Base-by-base conservation (phyloP, 1,284 basidiomycete species). In the Cryptococcus sp. region DNA sequence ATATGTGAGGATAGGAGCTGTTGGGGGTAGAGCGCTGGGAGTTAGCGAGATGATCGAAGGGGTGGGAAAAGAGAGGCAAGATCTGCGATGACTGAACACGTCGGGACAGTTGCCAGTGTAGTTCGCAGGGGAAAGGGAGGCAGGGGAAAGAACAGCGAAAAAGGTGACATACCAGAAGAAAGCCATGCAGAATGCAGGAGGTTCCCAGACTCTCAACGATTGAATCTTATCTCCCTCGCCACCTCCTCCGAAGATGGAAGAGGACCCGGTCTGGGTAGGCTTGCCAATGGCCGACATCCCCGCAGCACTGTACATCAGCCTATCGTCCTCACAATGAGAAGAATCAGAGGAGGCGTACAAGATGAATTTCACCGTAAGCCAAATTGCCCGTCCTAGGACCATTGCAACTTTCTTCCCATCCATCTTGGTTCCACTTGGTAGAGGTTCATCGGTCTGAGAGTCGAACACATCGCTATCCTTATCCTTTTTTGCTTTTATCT, bases 151-250 rank as follows among this genome's bases (percentile, higher is more conserved):
- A 19, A 31, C 16, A 36, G 32, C 32, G 24, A 23, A 22, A 37
- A 13, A 23, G 21, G 16, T 4, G 40, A 60, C 68, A 41, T 23
- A 73, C 71, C 69, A 72, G 62, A 76, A 76, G 50, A 76, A 74
- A 9, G 69, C 66, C 21, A 74, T 62, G 50, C 66, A 69, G 57
- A 74, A 76, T 24, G 70, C 68, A 36, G 67, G 69, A 7, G 74
- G 73, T 54, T 76, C 73, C 74, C 74, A 76, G 16, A 76, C 67
- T 13, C 59, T 57, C 14, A 76, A 51, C 3, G 57, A 55, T 49
- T 76, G 72, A 39, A 76, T 72, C 44, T 59, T 63, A 40, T 71
- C 65, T 18, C 58, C 64, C 14, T 41, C 36, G 4, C 47, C 50
- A 13, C 53, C 37, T 5, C 43, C 43, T 14, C 46, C 41, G 1